Base-by-base conservation (phyloP, 78 protist genomes). In the Chrysochromulina parva region DNA sequence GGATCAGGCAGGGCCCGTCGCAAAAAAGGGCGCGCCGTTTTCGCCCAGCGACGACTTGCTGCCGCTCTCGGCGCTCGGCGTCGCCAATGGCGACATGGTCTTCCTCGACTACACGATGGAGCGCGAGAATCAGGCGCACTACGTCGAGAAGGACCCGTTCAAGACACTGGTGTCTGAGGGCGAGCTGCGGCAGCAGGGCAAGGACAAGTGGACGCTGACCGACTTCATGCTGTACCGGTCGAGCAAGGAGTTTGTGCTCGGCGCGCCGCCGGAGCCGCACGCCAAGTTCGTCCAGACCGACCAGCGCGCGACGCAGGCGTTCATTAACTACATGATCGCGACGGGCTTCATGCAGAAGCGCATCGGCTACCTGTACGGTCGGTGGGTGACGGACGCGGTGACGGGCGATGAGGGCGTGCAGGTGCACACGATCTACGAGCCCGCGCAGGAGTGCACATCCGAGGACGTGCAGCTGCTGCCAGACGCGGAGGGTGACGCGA, bases 341-440 rank as follows among this genome's bases (percentile, higher is more conserved):
- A 24, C 38, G 5, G 47, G 47, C 22, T 78, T 78, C 47, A 48
- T 7, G 47, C 24, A 24, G 6, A 53, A 78, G 86, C 86, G 86
- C 22, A 2, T 53, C 48, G 86, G 86, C 20, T 24, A 24, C 47
- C 86, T 78, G 3, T 78, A 78, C 17, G 86, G 86, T 22, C 26
- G 17, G 13, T 78, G 82, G 82, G 82, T 53, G 14, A 50, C 58
- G n/a, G 53, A 66, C 13, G 38, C 71, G 13, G 78, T n/a, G 50
- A 17, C 3, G 57, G 55, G 55, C 60, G 86, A 53, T 17, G 38
- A 3, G 9, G 62, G 86, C 62, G 86, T 78, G 53, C 26, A 78
- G 60, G 86, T 78, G 50, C 58, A 78, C 86, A 28, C 86, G 20
- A 78, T 78, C 60, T 52, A 24, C 86, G 86, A 78, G 86, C 86